Conservation (phyloP, 306 rosid species). For the Lathyrus aphaca region DNA sequence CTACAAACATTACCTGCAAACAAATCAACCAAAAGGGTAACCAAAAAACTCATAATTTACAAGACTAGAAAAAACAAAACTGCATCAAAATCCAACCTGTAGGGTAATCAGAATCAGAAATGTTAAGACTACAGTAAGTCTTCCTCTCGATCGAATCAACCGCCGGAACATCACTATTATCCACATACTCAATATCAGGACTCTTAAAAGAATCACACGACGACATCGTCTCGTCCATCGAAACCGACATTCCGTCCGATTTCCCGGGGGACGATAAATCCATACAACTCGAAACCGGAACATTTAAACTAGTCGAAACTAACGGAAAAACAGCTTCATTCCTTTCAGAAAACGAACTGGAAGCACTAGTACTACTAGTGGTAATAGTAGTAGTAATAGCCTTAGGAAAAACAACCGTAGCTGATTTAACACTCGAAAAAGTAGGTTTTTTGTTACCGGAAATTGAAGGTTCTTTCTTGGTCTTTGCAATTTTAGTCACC, state of each 20-base stretch:
- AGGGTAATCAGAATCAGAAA: conserved; percentile 58
- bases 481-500: conserved; percentile 73
- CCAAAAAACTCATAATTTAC: not conserved
- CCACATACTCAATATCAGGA: conserved; percentile 83
- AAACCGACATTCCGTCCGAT: conserved; percentile 79
- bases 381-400: not conserved
- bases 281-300: conserved; percentile 51
- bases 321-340: conserved; percentile 25
- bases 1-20: conserved; percentile 64
- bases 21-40: conserved; percentile 26
- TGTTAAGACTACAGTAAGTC: conserved; percentile 68
- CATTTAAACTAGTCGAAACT: conserved; percentile 27
- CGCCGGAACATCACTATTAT: conserved; percentile 64
- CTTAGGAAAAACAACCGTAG: conserved; percentile 50
- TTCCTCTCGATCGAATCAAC: conserved; percentile 72
- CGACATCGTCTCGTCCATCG: conserved; percentile 86
- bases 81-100: conserved; percentile 47
- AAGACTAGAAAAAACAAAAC: not conserved
- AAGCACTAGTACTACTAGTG: not conserved
- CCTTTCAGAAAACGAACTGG: conserved; percentile 38
- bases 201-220: conserved; percentile 85
- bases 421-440: conserved; percentile 49
- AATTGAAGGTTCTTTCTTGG: conserved; percentile 57
- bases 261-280: conserved; percentile 77
- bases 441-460: conserved; percentile 39